A percentile compares a stretch with the other conserved stretches of the same genome.
These are phyloP conservation scores for Penicillium robsamsonii DNA, from an alignment of 495 filamentous ascomycete species.

Conservation along the genomic window DNA sequence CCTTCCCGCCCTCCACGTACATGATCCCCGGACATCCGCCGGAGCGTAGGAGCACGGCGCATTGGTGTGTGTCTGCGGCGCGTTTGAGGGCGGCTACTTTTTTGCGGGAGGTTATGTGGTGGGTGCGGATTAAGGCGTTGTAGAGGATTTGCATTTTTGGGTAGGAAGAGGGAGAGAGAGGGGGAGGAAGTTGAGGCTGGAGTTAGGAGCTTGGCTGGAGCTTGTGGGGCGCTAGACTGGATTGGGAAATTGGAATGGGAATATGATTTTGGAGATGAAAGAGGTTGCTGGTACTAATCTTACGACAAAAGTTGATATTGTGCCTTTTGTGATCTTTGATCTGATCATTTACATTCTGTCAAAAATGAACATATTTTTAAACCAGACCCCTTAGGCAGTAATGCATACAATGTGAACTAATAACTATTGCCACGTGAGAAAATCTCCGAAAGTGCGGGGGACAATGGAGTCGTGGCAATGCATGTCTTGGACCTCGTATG, in stretches of 20 bases:
- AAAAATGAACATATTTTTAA: too few relatives aligned
- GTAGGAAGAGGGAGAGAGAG: background rate
- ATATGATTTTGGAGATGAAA: background rate
- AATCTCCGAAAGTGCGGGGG: background rate
- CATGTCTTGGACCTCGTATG: too few relatives aligned
- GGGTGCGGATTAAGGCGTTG: conserved; percentile 69
- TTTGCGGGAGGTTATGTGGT: conserved; percentile 80
- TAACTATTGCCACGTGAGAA: background rate
- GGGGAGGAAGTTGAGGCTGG: background rate
- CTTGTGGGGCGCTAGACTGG: background rate
- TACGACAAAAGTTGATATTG: background rate
- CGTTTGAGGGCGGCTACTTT: conserved; percentile 66
- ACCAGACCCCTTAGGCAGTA: background rate
- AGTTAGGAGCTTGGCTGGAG: background rate
- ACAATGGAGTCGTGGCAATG: too few relatives aligned
- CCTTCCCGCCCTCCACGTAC: conserved; percentile 64
- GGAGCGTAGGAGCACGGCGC: conserved; percentile 62
- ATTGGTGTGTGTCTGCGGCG: conserved; percentile 54
- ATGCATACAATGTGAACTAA: background rate
- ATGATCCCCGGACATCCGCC: conserved; percentile 72
- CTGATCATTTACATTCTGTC: background rate
- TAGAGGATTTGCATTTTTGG: conserved; percentile 32
- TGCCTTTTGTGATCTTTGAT: background rate
- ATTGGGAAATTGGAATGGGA: background rate
- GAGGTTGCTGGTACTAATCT: background rate